These are phyloP conservation scores for Ophiostoma fasciatum DNA, from an alignment of 2,329 filamentous ascomycete species.

Conservation along the genomic window DNA sequence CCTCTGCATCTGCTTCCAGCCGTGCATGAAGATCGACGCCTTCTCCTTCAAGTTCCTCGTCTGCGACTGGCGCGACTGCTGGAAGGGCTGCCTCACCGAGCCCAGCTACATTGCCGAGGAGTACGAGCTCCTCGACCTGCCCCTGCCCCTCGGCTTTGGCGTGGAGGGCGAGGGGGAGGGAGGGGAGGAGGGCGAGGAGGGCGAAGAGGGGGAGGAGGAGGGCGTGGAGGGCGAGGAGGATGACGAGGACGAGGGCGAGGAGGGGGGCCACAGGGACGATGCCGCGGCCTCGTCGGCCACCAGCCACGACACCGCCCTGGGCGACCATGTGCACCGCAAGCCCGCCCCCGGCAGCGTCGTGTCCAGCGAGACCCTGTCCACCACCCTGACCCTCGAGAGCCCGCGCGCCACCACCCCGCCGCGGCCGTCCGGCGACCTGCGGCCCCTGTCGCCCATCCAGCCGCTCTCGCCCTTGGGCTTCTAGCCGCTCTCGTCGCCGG, in stretches of 20 bases:
- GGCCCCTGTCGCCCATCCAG: constrained; percentile 50
- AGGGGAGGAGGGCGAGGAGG: too few relatives aligned
- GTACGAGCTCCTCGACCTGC: constrained; percentile 44
- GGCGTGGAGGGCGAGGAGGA: constrained; percentile 8
- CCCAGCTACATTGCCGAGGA: constrained; percentile 61
- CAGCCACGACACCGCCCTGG: too few relatives aligned
- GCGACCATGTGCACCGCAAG: too few relatives aligned
- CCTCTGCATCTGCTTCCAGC: constrained; percentile 91
- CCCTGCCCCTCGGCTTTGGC: constrained; percentile 37
- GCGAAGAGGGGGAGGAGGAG: constrained; percentile 3
- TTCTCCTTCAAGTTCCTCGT: constrained; percentile 94
- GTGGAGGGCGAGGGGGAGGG: too few relatives aligned
- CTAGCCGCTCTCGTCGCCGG: constrained; percentile 14
- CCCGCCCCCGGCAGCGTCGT: constrained; percentile 28
- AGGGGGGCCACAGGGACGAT: not conserved
- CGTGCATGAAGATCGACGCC: constrained; percentile 88
- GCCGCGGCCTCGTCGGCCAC: too few relatives aligned
- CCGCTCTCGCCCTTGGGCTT: constrained; percentile 49
- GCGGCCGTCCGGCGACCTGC: constrained; percentile 27
- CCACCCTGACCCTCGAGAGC: constrained; percentile 30
- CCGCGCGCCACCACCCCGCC: constrained; percentile 23
- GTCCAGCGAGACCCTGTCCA: constrained; percentile 29
- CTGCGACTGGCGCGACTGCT: constrained; percentile 90
- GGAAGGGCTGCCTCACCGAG: constrained; percentile 91
- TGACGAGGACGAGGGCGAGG: not conserved